These are phyloP conservation scores for Taxawa tesnikishii DNA, from an alignment of 2,329 filamentous ascomycete species.

Conservation along the genomic window DNA sequence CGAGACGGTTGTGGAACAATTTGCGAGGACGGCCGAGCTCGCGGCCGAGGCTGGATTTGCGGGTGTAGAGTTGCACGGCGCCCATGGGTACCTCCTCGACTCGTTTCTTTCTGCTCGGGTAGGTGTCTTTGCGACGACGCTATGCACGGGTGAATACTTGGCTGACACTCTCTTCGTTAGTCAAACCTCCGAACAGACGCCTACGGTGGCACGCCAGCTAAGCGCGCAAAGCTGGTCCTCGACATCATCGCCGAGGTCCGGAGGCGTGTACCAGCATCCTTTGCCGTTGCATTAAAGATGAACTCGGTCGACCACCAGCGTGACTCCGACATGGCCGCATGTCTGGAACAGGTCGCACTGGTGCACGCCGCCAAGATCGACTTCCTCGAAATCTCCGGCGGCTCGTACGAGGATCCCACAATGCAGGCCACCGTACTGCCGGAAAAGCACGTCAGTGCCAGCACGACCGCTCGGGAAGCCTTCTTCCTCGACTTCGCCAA, in stretches of 20 bases:
- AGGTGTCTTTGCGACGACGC: no score
- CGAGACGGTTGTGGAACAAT: constrained; percentile 37
- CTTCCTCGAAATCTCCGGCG: constrained; percentile 57
- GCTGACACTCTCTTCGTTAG: no score
- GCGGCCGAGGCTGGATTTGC: constrained; percentile 38
- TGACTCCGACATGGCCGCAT: constrained; percentile 27
- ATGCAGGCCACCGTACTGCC: no score
- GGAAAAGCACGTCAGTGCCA: no score
- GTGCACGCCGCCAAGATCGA: constrained; percentile 43
- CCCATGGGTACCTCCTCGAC: constrained; percentile 38
- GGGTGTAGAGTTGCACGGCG: constrained; percentile 42
- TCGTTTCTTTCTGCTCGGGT: constrained; percentile 26
- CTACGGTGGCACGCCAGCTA: constrained; percentile 34
- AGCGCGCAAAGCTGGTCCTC: constrained; percentile 33
- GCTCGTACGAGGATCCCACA: no score
- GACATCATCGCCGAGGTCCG: constrained; percentile 32
- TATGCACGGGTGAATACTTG: no score
- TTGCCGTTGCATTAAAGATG: constrained; percentile 37
- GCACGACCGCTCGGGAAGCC: constrained; percentile 51
- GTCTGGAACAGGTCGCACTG: constrained; percentile 44
- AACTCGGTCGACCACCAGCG: constrained; percentile 35
- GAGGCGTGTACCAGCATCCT: constrained; percentile 26
- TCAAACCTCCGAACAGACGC: constrained; percentile 35
- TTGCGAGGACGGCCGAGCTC: constrained; percentile 40
- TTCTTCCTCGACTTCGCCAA: constrained; percentile 55